Evolutionary conservation across 2,329 filamentous ascomycete genomes (phyloP), one percentile per base, ranked within the genome.

Genomic region (Pseudogymnoascus sp.): DNA sequence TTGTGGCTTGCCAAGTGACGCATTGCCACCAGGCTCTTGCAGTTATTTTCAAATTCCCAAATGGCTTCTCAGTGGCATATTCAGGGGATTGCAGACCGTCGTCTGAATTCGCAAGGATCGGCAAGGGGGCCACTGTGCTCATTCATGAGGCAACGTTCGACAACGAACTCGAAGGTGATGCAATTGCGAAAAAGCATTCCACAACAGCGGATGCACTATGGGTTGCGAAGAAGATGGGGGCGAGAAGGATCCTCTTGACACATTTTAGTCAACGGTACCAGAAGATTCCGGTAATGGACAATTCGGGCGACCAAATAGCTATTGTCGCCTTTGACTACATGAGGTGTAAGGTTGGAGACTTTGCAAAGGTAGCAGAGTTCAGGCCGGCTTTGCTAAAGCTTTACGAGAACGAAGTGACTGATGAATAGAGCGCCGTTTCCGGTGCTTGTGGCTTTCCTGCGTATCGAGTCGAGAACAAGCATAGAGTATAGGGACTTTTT

Each of bases 91-190:
- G 93, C 73, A 84, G 95, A 6, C 95, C 95, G 0, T 91, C 85
- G 3, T 70, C 77, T 2, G 72, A 77, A 0, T 97, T 99, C 72
- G 84, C 86, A 0, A 68, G 75, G 11, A 88, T 93, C 61, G 96
- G 90, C 53, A 77, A 78, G 53, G 86, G 86, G 66, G 87, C 89
- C 1, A 96, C 93, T 13, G 82, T 99, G 6, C 84, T 97, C 4
- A 85, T 99, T 63, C 95, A 99, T 78, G 95, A 99, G 80, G 93
- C 92, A 66, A 99, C 95, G 0, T 97, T 99, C 72, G 91, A 95
- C 69, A 91, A 96, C 72, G 90, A 95, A 70, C 83, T 96, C 69
- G 70, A 76, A 40, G 84, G 82, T 14, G 93, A 97, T 70, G 95
- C 95, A 3, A 73, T 82, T 29, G 90, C 88, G 61, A 99, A 99